Percentiles rank a stretch among this genome's conserved stretches.
Conservation (phyloP, 164 flowering plant genomes). For the Chloranthus sessilifolius region DNA sequence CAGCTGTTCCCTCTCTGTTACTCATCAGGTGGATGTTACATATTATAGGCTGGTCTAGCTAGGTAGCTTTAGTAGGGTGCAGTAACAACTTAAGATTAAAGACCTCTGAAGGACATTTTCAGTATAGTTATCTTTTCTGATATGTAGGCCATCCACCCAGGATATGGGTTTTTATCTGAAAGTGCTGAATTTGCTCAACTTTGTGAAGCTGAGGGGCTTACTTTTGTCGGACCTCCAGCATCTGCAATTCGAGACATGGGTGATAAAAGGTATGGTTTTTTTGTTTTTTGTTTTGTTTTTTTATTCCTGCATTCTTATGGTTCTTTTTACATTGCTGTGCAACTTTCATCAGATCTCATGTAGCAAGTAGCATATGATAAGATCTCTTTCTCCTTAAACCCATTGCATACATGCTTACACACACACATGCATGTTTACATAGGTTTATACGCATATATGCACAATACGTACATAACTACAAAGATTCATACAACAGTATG, state of each 20-base stretch:
- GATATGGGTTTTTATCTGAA: conserved; percentile 95
- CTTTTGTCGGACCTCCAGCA: conserved; percentile 93
- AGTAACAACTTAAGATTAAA: background rate
- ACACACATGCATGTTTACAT: background rate
- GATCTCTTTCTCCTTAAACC: conserved; percentile 4
- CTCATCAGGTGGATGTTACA: too few relatives aligned
- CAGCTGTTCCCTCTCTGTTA: too few relatives aligned
- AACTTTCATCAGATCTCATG: background rate
- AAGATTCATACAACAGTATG: too few relatives aligned
- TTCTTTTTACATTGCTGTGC: conserved; percentile 1
- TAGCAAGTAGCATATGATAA: too few relatives aligned
- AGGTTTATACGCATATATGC: too few relatives aligned
- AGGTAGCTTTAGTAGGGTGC: background rate
- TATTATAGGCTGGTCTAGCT: too few relatives aligned
- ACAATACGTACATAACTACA: too few relatives aligned
- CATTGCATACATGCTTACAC: too few relatives aligned
- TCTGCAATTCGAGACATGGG: conserved; percentile 97
- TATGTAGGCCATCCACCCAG: conserved; percentile 94
- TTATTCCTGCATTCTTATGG: background rate
- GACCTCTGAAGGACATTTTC: background rate
- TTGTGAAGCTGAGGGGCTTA: conserved; percentile 78
- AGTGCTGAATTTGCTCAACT: conserved; percentile 89
- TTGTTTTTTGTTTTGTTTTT: background rate
- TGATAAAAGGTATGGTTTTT: conserved; percentile 69
- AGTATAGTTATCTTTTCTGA: conserved; percentile 14